Evolutionary conservation across 2,329 filamentous ascomycete genomes (phyloP).

Genomic region (Elsinoe fawcettii): DNA sequence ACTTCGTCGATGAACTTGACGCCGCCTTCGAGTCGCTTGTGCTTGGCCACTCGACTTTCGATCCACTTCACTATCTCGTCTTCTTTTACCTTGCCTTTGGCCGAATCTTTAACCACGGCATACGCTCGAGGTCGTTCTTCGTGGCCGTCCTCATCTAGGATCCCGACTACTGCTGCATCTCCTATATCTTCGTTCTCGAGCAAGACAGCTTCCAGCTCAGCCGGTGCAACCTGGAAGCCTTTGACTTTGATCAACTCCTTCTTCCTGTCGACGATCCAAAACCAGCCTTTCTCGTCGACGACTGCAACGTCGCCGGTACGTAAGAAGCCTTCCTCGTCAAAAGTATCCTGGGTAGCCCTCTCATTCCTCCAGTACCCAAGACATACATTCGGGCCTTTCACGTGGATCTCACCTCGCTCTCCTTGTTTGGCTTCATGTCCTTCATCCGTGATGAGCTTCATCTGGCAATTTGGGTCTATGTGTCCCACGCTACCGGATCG

Average conservation of each 20-base stretch:
- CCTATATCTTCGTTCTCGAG: slow-evolving; percentile 22
- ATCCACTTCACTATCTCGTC: slow-evolving; percentile 33
- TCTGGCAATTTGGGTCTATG: slow-evolving; percentile 34
- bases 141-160: slow-evolving; percentile 21
- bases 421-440: slow-evolving; percentile 32
- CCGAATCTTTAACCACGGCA: slow-evolving; percentile 26
- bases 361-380: slow-evolving; percentile 37
- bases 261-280: slow-evolving; percentile 33
- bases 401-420: slow-evolving; percentile 33
- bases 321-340: slow-evolving; percentile 22
- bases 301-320: slow-evolving; percentile 29
- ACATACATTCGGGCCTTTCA: slow-evolving; percentile 34
- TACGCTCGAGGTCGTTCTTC: slow-evolving; percentile 31
- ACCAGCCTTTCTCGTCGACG: slow-evolving; percentile 26
- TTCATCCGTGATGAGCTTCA: slow-evolving; percentile 37
- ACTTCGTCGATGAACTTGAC: slow-evolving; percentile 50
- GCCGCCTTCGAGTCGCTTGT: slow-evolving; percentile 35
- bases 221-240: slow-evolving; percentile 25
- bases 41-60: slow-evolving; percentile 32
- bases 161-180: slow-evolving; percentile 22
- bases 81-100: slow-evolving; percentile 26
- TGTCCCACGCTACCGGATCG: slow-evolving; percentile 27
- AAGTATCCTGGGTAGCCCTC: slow-evolving; percentile 27
- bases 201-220: slow-evolving; percentile 24
- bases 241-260: slow-evolving; percentile 30